phyloP scores from a whole-genome alignment of 345 rosid genomes.

The Kandelia obovata region DNA sequence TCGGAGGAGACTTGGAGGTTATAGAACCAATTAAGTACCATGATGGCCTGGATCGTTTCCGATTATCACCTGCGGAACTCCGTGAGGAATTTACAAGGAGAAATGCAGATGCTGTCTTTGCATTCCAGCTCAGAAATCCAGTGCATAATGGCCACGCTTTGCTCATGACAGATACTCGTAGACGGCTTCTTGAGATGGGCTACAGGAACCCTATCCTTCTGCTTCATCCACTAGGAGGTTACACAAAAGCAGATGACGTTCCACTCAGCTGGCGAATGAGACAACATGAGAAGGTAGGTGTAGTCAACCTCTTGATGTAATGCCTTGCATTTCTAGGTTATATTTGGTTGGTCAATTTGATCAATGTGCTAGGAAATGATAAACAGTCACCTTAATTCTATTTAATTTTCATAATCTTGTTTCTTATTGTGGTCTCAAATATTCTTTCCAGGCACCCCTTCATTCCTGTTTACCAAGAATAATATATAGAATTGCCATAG shows the following conservation, averaged over 20 bases:
- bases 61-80: conserved; percentile 82
- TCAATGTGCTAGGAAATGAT: not conserved
- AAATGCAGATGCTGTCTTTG: conserved; percentile 95
- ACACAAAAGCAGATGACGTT: conserved; percentile 96
- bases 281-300: conserved; percentile 85
- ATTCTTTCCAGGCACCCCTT: too few species aligned
- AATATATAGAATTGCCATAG: not conserved
- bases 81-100: conserved; percentile 75
- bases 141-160: conserved; percentile 98
- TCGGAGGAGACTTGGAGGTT: conserved; percentile 95
- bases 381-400: not conserved
- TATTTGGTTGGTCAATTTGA: not conserved
- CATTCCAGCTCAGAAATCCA: conserved; percentile 98
- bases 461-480: not conserved
- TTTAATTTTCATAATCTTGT: not conserved
- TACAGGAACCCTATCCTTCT: conserved; percentile 86
- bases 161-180: conserved; percentile 92
- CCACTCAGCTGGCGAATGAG: conserved; percentile 96
- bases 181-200: conserved; percentile 92
- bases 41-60: conserved; percentile 85
- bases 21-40: conserved; percentile 78
- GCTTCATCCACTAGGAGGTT: conserved; percentile 97
- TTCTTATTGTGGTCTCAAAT: not conserved
- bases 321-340: not conserved
- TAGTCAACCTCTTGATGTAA: not conserved